Conservation (phyloP, 208 protist genomes). For the Trypanosoma melophagium region DNA sequence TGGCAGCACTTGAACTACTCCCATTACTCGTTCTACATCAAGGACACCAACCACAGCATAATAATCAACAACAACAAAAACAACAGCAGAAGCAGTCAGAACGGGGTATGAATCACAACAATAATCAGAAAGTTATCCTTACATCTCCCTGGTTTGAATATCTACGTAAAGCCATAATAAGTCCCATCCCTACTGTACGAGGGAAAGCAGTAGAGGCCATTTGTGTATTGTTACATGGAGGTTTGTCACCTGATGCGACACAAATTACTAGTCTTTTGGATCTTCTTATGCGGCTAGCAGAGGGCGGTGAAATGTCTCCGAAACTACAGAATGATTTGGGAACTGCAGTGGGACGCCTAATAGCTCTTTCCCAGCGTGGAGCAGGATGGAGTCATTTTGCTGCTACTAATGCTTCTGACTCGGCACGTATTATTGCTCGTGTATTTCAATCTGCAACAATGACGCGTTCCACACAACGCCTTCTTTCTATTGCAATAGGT, state of each 20-base stretch:
- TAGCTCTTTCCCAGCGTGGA: conserved; percentile 36
- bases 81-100: neutral
- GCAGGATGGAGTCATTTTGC: conserved; percentile 52
- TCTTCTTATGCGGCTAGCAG: conserved; percentile 17
- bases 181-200: conserved; percentile 21
- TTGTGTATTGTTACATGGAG: conserved; percentile 21
- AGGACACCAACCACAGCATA: neutral
- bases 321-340: conserved; percentile 39
- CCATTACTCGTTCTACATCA: conserved; percentile 24
- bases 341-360: conserved; percentile 42
- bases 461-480: conserved; percentile 35
- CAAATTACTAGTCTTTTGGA: conserved; percentile 24
- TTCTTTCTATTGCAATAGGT: conserved; percentile 48
- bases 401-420: conserved; percentile 35
- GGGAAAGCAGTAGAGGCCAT: conserved; percentile 26
- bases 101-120: neutral
- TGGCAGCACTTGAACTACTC: conserved; percentile 42
- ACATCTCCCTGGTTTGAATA: conserved; percentile 28
- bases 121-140: neutral
- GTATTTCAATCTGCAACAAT: conserved; percentile 46
- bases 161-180: conserved; percentile 29
- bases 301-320: conserved; percentile 11
- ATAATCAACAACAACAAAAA: conserved; percentile 1
- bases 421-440: conserved; percentile 41
- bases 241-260: conserved; percentile 13